Evolutionary conservation across 1,139 yeast species (phyloP), one percentile per base, ranked within the genome.

Genomic region (Wickerhamiella infanticola): DNA sequence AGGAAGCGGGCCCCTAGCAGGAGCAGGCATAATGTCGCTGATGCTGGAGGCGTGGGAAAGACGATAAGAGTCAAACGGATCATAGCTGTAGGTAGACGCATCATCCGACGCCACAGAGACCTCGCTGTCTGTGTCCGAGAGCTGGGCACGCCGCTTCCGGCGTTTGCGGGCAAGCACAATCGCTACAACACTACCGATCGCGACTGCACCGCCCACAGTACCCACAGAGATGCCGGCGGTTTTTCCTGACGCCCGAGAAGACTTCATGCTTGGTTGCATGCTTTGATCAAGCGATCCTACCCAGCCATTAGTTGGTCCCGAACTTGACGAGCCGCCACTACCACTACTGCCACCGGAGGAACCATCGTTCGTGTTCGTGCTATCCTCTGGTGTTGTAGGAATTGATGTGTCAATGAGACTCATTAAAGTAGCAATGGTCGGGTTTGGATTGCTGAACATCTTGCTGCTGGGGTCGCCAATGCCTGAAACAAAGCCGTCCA

Each of bases 181-280:
- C 3, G 41, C 36, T 46, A 67, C 57, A 23, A 55, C 58, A 4
- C 62, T 60, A 35, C 64, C 70, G 43, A 64, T 60, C 94, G 95
- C 60, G 82, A 86, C 62, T 93, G 86, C 47, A 70, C 88, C 61
- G 80, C 84, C 67, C 71, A 75, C 48, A 93, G 95, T 51, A 85
- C 95, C 45, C 93, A 95, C 60, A 86, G 90, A 50, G 77, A 80
- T 50, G 93, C 86, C 66, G 88, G 85, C 66, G 70, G 66, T 51
- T 29, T 38, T 42, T 13, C 51, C 56, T 24, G 43, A 44, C n/a
- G 54, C 49, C 3, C 40, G 40, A 37, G 48, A 45, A 35, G 31
- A 29, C 43, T 40, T 44, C 53, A 47, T 51, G 38, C 49, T 49
- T 26, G 54, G 48, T 38, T 60, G 59, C 11, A 50, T 50, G 24